Conservation (phyloP, 306 rosid species). For the Inga laurina region DNA sequence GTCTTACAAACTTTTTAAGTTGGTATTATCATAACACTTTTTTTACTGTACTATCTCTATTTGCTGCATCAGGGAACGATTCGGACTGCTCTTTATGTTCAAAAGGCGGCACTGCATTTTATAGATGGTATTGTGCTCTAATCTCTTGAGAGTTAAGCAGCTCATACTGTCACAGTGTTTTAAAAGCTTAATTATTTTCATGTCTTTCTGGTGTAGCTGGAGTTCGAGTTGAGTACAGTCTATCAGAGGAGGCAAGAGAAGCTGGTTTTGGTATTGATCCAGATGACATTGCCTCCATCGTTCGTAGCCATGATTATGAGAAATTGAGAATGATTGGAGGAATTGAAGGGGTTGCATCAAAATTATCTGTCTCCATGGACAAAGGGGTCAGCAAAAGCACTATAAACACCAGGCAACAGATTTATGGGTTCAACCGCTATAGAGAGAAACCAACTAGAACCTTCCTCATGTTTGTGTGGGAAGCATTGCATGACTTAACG, state of each 20-base stretch:
- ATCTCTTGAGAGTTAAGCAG: conserved; percentile 1
- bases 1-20: neutral
- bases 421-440: conserved; percentile 78
- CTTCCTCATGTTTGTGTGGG: conserved; percentile 83
- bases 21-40: conserved; percentile 10
- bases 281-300: conserved; percentile 78
- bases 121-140: conserved; percentile 68
- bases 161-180: conserved; percentile 17
- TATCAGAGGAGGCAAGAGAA: conserved; percentile 65
- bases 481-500: conserved; percentile 88
- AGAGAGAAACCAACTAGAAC: conserved; percentile 71
- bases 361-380: conserved; percentile 47
- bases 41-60: conserved; percentile 28
- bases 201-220: conserved; percentile 63
- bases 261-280: conserved; percentile 87
- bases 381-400: conserved; percentile 61
- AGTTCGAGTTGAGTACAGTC: conserved; percentile 49
- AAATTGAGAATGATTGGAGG: conserved; percentile 58
- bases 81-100: conserved; percentile 85
- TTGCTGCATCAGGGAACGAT: conserved; percentile 69
- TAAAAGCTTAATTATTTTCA: conserved; percentile 27
- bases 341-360: conserved; percentile 55
- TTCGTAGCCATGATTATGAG: conserved; percentile 60
- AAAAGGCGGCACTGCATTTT: conserved; percentile 90
- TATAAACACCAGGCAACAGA: conserved; percentile 59